Percentiles rank a stretch among this genome's conserved stretches.
Conservation (phyloP, 306 rosid genomes). For the Lathyrus oleraceus region DNA sequence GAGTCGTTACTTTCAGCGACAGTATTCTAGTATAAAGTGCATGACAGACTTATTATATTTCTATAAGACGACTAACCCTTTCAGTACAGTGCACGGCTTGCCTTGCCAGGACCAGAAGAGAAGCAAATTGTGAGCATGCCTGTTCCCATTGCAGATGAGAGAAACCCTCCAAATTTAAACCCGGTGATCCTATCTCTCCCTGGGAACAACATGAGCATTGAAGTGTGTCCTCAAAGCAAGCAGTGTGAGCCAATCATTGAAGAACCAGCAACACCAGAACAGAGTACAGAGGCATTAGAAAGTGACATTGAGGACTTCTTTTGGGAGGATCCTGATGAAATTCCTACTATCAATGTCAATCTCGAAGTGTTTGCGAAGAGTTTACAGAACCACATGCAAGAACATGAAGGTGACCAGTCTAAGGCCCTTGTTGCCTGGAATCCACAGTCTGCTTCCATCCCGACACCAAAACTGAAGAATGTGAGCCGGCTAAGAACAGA, state of each 20-base stretch:
- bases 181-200: conserved; percentile 53
- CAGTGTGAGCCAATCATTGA: conserved; percentile 86
- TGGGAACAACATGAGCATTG: conserved; percentile 40
- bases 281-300: conserved; percentile 49
- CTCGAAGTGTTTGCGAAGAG: conserved; percentile 45
- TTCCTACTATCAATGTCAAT: conserved; percentile 55
- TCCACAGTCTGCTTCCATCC: conserved; percentile 60
- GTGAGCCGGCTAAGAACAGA: conserved; percentile 88
- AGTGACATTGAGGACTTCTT: conserved; percentile 77
- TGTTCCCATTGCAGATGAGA: conserved; percentile 42
- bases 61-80: conserved; percentile 37
- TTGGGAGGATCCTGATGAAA: conserved; percentile 70
- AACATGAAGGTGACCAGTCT: conserved; percentile 67
- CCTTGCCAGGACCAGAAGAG: conserved; percentile 92
- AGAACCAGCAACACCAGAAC: conserved; percentile 86
- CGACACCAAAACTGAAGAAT: conserved; percentile 75
- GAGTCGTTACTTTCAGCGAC: conserved; percentile 3
- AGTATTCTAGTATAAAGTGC: conserved; percentile 6
- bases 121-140: conserved; percentile 52
- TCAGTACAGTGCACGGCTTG: conserved; percentile 79
- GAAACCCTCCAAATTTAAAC: conserved; percentile 45
- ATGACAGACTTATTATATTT: conserved; percentile 12
- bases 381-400: conserved; percentile 51
- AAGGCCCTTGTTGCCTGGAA: conserved; percentile 79
- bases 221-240: conserved; percentile 34